These are phyloP conservation scores for Chaetomium tenue DNA, from an alignment of 495 filamentous ascomycete genomes.

Conservation along the genomic window DNA sequence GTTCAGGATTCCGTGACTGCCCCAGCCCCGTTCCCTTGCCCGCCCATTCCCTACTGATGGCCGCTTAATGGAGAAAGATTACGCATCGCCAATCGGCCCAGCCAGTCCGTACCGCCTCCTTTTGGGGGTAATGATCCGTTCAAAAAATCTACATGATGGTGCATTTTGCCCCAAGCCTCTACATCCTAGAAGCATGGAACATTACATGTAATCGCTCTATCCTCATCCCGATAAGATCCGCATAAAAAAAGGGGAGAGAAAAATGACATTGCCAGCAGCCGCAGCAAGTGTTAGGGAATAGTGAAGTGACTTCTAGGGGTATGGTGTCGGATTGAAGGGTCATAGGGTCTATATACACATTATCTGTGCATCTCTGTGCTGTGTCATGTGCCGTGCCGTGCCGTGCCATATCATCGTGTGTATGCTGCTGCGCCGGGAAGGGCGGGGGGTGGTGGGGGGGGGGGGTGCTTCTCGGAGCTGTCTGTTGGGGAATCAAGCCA, in stretches of 20 bases:
- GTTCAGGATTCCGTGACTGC: neutral
- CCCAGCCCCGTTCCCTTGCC: neutral
- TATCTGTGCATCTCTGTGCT: conserved; percentile 34
- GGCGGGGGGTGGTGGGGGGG: conserved; percentile 21
- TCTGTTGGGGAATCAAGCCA: conserved; percentile 9
- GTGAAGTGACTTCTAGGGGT: conserved; percentile 34
- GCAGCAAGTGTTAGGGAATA: conserved; percentile 22
- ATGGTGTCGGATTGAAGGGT: conserved; percentile 30
- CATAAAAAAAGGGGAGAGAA: conserved; percentile 22
- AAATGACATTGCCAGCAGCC: conserved; percentile 30
- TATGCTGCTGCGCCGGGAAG: conserved; percentile 24
- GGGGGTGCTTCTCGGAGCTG: conserved; percentile 20
- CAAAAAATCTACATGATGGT: conserved; percentile 36
- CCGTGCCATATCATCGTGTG: conserved; percentile 31
- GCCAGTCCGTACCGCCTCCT: conserved; percentile 18
- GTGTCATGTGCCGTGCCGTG: conserved; percentile 31
- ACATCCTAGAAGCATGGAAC: conserved; percentile 31
- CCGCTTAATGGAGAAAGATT: conserved; percentile 14
- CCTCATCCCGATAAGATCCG: conserved; percentile 27
- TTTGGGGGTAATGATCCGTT: conserved; percentile 23
- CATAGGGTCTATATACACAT: conserved; percentile 38
- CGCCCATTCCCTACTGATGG: neutral
- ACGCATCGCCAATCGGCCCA: conserved; percentile 6
- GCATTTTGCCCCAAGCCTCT: conserved; percentile 28
- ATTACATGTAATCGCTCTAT: conserved; percentile 39